Evolutionary conservation across 257 asterid genomes (phyloP), one percentile per base, ranked within the genome.

Genomic region (Striga asiatica): DNA sequence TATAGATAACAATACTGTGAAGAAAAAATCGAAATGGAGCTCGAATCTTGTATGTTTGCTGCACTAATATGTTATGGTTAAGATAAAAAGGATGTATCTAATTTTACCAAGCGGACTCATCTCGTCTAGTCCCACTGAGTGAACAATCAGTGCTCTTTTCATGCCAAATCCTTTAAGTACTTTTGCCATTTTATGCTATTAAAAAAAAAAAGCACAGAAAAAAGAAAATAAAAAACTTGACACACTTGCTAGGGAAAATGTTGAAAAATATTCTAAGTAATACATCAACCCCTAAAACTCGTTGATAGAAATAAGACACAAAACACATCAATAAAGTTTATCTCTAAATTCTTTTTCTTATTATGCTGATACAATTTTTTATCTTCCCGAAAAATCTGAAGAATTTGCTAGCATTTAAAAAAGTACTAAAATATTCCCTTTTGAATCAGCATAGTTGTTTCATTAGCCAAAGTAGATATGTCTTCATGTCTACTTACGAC

Each of bases 101-200:
- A 5, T 65, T 66, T 71, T 70, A 83, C 94, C 94, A 16, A 80
- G 84, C 64, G 94, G 89, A 45, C 89, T 83, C 82, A 83, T 83
- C 64, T 80, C 89, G 49, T 83, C 89, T 55, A 83, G 74, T 34
- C 94, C 89, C 61, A 78, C 81, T 2, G 89, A 83, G 72, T 83
- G 94, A 72, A 83, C 89, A n/a, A 83, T 71, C 71, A 80, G 58
- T 7, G 89, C 82, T 63, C 89, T 60, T 62, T 72, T 72, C 94
- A 80, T 80, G 68, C 94, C 94, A 46, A 71, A 83, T 20, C 77
- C 65, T 60, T 83, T 89, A 13, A 83, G 75, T 34, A 86, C 84
- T 14, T 71, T 76, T 0, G 86, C 94, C 89, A 83, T 83, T 55
- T 72, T 83, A 27, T 68, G 58, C 58, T 80, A 88, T 88, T 83